A percentile compares a stretch with the other conserved stretches of the same genome.
Evolutionary conservation across 2,329 filamentous ascomycete species (phyloP).

Genomic region (Pseudogymnoascus sp.): DNA sequence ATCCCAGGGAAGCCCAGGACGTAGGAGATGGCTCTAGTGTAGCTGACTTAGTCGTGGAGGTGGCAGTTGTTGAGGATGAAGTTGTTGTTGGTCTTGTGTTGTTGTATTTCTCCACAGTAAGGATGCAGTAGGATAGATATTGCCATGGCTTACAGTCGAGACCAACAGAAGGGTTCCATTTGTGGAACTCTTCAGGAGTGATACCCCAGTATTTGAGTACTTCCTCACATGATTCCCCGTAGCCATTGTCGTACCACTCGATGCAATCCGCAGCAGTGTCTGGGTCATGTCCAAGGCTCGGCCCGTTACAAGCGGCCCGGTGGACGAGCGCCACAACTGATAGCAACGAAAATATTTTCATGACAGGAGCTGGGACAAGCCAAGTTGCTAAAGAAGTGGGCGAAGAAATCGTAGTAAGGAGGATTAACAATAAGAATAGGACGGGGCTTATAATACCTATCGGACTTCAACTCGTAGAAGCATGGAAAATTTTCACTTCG

Average conservation of each 20-base stretch:
- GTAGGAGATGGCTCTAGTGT: background rate
- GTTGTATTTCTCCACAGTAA: background rate
- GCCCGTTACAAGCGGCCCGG: background rate
- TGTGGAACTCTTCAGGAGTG: background rate
- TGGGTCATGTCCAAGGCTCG: background rate
- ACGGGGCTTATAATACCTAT: background rate
- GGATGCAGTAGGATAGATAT: background rate
- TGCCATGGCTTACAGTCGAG: conserved; percentile 2
- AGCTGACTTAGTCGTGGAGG: background rate
- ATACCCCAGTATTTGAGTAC: background rate
- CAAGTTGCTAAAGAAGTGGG: background rate
- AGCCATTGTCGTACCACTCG: background rate
- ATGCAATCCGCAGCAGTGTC: background rate
- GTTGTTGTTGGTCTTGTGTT: background rate
- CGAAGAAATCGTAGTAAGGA: background rate
- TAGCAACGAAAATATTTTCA: background rate
- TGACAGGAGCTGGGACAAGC: background rate
- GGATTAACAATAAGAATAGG: background rate
- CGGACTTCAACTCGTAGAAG: background rate
- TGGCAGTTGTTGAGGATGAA: no score
- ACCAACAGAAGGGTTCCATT: conserved; percentile 1
- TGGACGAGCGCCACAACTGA: background rate
- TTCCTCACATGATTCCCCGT: background rate
- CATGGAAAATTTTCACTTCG: background rate
- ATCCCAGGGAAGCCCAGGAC: background rate